Base-by-base conservation (phyloP, 441 rosid genomes). In the Monsonia emarginata region DNA sequence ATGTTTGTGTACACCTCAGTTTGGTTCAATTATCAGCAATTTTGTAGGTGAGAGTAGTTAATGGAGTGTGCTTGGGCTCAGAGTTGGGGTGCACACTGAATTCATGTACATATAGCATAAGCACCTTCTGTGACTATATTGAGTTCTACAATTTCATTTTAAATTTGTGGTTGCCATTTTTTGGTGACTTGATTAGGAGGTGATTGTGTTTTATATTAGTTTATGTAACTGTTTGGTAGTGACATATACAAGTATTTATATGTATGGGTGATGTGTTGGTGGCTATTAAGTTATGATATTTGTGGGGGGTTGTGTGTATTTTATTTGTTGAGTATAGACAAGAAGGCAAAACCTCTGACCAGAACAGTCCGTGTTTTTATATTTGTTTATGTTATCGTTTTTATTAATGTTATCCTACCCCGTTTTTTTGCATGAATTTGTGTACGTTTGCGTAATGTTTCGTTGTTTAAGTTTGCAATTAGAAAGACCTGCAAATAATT, bases 281-380 rank as follows among this genome's bases (percentile, higher is more conserved):
- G 56, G 22, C 18, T 48, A 19, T 48, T 18, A 48, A 48, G 56
- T 48, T 73, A 61, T 72, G 61, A 73, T 69, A 65, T 16, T 27
- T 72, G 69, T 63, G 67, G 34, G 66, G 69, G 58, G 67, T 40
- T 36, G 64, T 67, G 36, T 42, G 70, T 62, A 62, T 26, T 69
- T 44, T 44, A 52, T 69, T 56, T 80, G 58, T n/a, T 64, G 67
- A 65, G 42, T 69, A 74, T 65, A 60, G 78, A 76, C 57, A 66
- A 76, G 42, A 54, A 65, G 44, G 68, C 75, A 75, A n/a, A 69
- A 70, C 69, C 57, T 76, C 80, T 85, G 82, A 81, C 83, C 77
- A 36, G 58, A 78, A 63, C 66, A 74, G 60, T 69, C 72, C 67
- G 68, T 79, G 69, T 69, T 72, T 78, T 70, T n/a, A n/a, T n/a